Evolutionary conservation across 768 basidiomycete species (phyloP).

Genomic region (Myochromella boudieri): DNA sequence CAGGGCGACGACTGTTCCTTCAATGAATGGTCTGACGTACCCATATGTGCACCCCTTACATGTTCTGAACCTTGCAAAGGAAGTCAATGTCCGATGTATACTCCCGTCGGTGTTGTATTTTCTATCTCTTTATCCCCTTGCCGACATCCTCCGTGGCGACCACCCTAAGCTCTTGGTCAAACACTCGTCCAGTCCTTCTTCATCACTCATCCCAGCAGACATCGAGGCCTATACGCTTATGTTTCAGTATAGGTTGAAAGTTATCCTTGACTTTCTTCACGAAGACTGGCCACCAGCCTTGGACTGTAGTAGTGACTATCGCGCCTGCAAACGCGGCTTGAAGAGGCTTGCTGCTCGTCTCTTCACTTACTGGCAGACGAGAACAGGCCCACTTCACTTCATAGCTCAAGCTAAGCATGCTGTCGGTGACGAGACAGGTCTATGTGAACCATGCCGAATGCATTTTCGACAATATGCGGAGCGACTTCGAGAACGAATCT

Average conservation of each 20-base stretch:
- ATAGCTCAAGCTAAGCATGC: conserved; percentile 47
- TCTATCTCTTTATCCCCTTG: conserved; percentile 54
- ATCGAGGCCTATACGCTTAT: conserved; percentile 53
- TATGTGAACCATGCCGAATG: conserved; percentile 44
- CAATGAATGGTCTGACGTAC: conserved; percentile 45
- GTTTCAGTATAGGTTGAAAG: conserved; percentile 53
- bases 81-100: conserved; percentile 44
- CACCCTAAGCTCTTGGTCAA: conserved; percentile 51
- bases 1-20: conserved; percentile 41
- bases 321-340: conserved; percentile 41
- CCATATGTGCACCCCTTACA: conserved; percentile 61
- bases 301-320: conserved; percentile 27
- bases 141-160: conserved; percentile 45
- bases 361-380: conserved; percentile 44
- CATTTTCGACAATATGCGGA: conserved; percentile 41
- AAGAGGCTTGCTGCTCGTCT: conserved; percentile 40
- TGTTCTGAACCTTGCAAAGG: conserved; percentile 54
- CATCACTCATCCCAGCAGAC: conserved; percentile 38
- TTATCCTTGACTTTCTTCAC: conserved; percentile 49
- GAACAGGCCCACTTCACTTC: conserved; percentile 55
- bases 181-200: conserved; percentile 51
- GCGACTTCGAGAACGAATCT: conserved; percentile 36
- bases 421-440: conserved; percentile 33
- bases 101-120: conserved; percentile 56
- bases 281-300: conserved; percentile 25